Evolutionary conservation across 108 stramenopile species (phyloP), one percentile per base, ranked within the genome.

Genomic region (Cyclotella baltica): DNA sequence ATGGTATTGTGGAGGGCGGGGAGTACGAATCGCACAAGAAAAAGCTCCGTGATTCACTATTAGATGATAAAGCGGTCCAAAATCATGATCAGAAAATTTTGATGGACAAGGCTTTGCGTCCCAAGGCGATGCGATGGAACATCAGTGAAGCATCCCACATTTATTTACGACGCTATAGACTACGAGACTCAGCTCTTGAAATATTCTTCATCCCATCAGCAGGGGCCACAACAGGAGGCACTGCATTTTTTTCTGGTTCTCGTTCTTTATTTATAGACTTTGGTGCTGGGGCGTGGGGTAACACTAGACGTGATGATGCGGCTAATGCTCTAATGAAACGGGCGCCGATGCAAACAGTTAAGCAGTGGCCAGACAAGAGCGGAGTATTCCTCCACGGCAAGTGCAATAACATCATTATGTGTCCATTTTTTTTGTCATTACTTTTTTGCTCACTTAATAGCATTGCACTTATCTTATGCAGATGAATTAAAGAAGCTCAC

Each of bases 201-300:
- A 83, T 99, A 68, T 99, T 98, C 76, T 96, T 97, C 72, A 91
- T 96, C 64, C 92, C 96, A 28, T 93, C 91, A 72, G 96, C 87
- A 46, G 97, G 94, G 18, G 83, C 85, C 4, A 82, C 87, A 28
- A 88, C 89, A 47, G 94, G 93, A 15, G 92, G 93, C 1, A 80
- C 78, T 61, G 93, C 92, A 19, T 75, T 92, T 23, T 92, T 83
- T 37, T 88, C 87, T 19, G 88, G 91, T 10, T 85, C 88, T 16
- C 91, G 87, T 25, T 95, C 96, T 23, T 62, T 98, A 18, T 98
- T 98, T 83, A 66, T 98, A 8, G 96, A 98, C 75, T 97, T 98
- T 73, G 97, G 97, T 11, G 72, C 93, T 11, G 92, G 94, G 4
- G 73, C 87, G 29, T 95, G 94, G 72, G 96, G 96, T 10, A 87